Percentiles rank a stretch among this genome's conserved stretches.
Conservation (phyloP, 805 yeast species). For the Suhomyces vadensis region DNA sequence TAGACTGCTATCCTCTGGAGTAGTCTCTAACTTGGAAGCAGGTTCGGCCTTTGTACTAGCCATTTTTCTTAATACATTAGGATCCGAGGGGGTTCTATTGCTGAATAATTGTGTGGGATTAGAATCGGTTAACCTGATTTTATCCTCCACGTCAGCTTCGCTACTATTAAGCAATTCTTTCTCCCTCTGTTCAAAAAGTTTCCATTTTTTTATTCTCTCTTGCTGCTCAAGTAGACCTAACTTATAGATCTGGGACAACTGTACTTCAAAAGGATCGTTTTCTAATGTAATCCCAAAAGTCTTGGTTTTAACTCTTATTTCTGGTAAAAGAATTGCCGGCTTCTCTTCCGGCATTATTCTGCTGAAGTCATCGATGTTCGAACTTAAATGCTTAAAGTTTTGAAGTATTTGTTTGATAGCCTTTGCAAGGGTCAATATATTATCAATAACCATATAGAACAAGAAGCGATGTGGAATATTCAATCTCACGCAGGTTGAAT, state of each 20-base stretch:
- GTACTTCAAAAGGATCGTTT: constrained; percentile 87
- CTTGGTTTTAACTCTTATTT: constrained; percentile 53
- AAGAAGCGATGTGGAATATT: constrained; percentile 73
- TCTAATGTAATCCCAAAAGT: constrained; percentile 67
- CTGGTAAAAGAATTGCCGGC: constrained; percentile 53
- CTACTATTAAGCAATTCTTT: constrained; percentile 15
- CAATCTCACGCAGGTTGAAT: constrained; percentile 45
- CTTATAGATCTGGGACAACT: constrained; percentile 62
- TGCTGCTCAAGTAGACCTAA: constrained; percentile 69
- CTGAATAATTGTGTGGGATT: background rate
- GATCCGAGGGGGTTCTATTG: background rate
- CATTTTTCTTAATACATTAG: background rate
- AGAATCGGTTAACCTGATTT: constrained; percentile 8
- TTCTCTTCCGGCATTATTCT: constrained; percentile 37
- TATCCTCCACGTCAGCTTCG: constrained; percentile 14
- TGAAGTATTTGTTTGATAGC: constrained; percentile 59
- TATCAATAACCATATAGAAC: constrained; percentile 79
- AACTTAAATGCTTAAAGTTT: constrained; percentile 42
- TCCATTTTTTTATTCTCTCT: constrained; percentile 52
- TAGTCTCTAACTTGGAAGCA: too few species aligned
- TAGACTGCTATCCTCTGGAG: too few species aligned
- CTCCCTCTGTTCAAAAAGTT: constrained; percentile 36
- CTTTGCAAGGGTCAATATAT: constrained; percentile 66
- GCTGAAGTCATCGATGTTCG: constrained; percentile 27
- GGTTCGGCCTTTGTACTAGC: background rate